phyloP scores from a whole-genome alignment of 129 eudicot genomes.

The Apium graveolens region DNA sequence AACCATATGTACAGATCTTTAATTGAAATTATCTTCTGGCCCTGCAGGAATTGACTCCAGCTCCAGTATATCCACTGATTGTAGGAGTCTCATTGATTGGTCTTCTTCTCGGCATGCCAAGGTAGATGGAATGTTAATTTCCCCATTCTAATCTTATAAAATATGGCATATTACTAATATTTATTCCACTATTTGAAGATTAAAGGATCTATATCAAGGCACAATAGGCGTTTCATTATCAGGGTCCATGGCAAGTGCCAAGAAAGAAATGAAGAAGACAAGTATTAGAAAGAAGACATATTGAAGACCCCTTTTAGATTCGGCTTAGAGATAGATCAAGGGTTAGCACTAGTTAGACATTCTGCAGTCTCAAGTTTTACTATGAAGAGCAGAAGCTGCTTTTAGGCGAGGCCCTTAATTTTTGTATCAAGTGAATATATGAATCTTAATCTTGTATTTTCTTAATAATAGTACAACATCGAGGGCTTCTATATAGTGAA shows the following conservation, averaged over 20 bases:
- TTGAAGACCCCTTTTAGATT: slow-evolving; percentile 24
- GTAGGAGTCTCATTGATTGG: slow-evolving; percentile 70
- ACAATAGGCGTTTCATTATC: slow-evolving; percentile 38
- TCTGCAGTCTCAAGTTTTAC: slow-evolving; percentile 1
- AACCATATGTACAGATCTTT: background rate
- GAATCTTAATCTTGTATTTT: background rate
- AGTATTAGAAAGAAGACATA: slow-evolving; percentile 66
- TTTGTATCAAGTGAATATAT: slow-evolving; percentile 14
- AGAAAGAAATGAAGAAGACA: slow-evolving; percentile 52
- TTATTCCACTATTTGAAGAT: slow-evolving; percentile 31
- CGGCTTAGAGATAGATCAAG: slow-evolving; percentile 6
- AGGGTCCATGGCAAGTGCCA: slow-evolving; percentile 42
- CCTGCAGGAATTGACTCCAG: slow-evolving; percentile 85
- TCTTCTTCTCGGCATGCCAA: slow-evolving; percentile 78
- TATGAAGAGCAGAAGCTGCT: background rate
- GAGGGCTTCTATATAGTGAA: background rate
- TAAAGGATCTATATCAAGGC: slow-evolving; percentile 74
- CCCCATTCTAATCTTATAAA: background rate
- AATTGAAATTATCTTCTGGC: background rate
- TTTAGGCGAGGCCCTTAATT: slow-evolving; percentile 6
- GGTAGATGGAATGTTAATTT: slow-evolving; percentile 26
- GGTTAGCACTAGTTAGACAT: slow-evolving; percentile 2
- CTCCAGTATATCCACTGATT: slow-evolving; percentile 78
- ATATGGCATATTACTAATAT: background rate
- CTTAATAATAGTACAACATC: background rate